Evolutionary conservation across 1,284 basidiomycete species (phyloP), one percentile per base, ranked within the genome.

Genomic region (Porodaedalea pini): DNA sequence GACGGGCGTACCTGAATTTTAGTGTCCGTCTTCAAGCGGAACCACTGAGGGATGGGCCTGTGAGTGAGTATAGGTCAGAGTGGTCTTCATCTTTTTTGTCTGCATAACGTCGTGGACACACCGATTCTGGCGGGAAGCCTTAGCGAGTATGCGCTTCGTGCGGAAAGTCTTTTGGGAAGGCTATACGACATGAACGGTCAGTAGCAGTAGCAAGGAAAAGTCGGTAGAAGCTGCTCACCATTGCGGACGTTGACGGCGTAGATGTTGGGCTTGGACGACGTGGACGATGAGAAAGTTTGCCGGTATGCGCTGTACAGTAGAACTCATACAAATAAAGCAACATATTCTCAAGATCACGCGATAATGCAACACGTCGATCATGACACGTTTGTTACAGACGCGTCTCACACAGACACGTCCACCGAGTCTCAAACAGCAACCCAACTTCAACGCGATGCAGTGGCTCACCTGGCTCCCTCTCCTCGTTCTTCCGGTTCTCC

Each of bases 131-230:
- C 92, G 86, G 62, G 82, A 75, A 63, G 94, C 94, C 86, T 98
- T 98, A 71, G 96, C 94, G 67, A 99, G 92, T 73, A 88, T 95
- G 74, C 89, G 87, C 85, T 99, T 97, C 70, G 88, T 93, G 71
- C 91, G 84, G 87, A 98, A 98, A 63, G 92, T 85, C 81, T 98
- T 98, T 86, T 98, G 92, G 72, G 94, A 98, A 76, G 95, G 95
- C 95, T 94, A 63, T 1, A 63, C 3, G 45, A 71, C 68, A 59
- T 65, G 63, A 37, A 11, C 65, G 31, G 62, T 62, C 1, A 41
- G 7, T 29, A 36, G 4, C 57, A 54, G 19, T 15, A 34, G 11
- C 15, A 59, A 13, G n/a, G 6, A 55, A 44, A 19, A 39, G 17
- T 49, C 8, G n/a, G 43, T 5, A 19, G 5, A 27, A 10, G 32